Evolutionary conservation across 495 filamentous ascomycete genomes (phyloP).

Genomic region (Amniculicola lignicola): DNA sequence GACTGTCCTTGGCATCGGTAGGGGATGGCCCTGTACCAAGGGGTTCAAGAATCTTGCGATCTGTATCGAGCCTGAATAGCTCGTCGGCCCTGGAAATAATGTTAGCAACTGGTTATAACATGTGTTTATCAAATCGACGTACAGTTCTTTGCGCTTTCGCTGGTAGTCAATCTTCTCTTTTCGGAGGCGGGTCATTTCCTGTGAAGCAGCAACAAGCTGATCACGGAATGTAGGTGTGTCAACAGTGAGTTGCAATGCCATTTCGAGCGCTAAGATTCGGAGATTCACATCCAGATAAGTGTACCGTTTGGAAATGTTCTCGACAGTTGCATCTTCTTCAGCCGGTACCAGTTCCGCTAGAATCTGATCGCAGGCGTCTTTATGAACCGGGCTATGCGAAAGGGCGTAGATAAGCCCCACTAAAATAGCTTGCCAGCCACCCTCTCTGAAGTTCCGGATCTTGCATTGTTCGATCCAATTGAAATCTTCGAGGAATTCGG

Average conservation of each 20-base stretch:
- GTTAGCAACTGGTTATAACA: no score
- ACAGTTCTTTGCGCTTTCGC: constrained; percentile 76
- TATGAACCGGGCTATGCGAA: constrained; percentile 66
- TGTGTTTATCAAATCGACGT: constrained; percentile 50
- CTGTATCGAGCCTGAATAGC: constrained; percentile 74
- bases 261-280: constrained; percentile 75
- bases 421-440: constrained; percentile 88
- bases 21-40: constrained; percentile 68
- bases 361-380: constrained; percentile 73
- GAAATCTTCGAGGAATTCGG: constrained; percentile 68
- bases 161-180: constrained; percentile 96
- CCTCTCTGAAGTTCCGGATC: constrained; percentile 81
- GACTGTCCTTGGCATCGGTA: constrained; percentile 61
- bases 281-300: constrained; percentile 73
- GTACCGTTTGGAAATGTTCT: constrained; percentile 71
- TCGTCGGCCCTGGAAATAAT: constrained; percentile 82
- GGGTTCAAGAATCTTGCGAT: constrained; percentile 75
- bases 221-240: constrained; percentile 79
- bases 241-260: constrained; percentile 80
- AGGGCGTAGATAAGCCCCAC: constrained; percentile 83
- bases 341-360: constrained; percentile 74
- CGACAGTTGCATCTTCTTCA: constrained; percentile 61
- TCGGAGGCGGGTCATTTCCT: constrained; percentile 85
- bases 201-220: constrained; percentile 85
- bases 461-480: constrained; percentile 81